Evolutionary conservation across 2,329 filamentous ascomycete genomes (phyloP), one percentile per base, ranked within the genome.

Genomic region (Sporothrix inflata): DNA sequence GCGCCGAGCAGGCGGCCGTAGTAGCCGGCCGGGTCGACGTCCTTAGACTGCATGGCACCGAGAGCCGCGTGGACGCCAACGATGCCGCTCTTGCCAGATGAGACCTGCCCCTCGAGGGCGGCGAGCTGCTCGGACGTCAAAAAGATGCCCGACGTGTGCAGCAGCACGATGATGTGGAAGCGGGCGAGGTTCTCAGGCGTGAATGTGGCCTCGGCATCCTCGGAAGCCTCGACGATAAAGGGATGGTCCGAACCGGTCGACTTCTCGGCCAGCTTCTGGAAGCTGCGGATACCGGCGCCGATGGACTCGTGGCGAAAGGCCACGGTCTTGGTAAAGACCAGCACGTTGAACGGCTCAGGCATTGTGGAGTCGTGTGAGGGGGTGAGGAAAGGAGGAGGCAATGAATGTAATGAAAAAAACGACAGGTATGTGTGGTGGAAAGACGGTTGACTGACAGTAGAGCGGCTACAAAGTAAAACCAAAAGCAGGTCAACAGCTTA

Each of bases 11-110:
- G 77, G 4, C 76, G 75, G 19, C 78, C 80, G 72, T 83, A 84
- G 79, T 80, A 83, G 2, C 77, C 76, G 8, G 78, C 76, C 34
- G 53, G 66, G 53, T 75, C 74, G 51, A 71, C 63, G 2, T 21
- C 66, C 4, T 24, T 16, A 0, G 76, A 77, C 16, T 74, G 74
- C 76, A 84, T 78, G 11, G 77, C 82, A 1, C 77, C 76, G 2
- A 80, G 77, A 1, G 82, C 82, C 42, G 79, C 80, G 73, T 84
- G 82, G n/a, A 84, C 77, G 27, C 78, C 82, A 0, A 84, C 81
- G 51, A 83, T 76, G 1, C 82, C 81, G 24, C 81, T 80, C 1
- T 14, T 11, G 14, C 83, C 81, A 21, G 71, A 61, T 16, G 74
- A 76, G 34, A 83, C 77, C 53, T 79, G 82, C 4, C 47, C 72